Percentiles rank a stretch among this genome's conserved stretches.
These are phyloP conservation scores for Spirogloea muscicola DNA, from an alignment of 139 green algal species.

Conservation along the genomic window DNA sequence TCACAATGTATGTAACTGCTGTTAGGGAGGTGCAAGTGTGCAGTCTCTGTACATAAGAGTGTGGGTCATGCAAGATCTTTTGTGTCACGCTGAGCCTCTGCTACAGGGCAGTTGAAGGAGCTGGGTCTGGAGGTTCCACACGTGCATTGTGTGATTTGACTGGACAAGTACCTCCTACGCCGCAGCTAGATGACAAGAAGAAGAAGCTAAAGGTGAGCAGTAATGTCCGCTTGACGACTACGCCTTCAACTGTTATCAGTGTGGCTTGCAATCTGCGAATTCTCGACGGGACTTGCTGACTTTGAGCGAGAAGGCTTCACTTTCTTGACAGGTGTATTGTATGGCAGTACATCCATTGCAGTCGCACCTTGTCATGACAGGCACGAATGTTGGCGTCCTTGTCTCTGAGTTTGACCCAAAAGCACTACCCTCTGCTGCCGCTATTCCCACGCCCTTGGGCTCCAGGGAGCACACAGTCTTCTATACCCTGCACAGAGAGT, in stretches of 20 bases:
- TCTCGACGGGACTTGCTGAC: no score
- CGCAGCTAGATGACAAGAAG: conserved; percentile 10
- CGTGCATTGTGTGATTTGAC: conserved; percentile 12
- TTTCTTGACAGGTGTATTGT: conserved; percentile 33
- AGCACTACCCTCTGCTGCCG: conserved; percentile 17
- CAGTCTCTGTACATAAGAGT: no score
- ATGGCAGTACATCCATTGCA: conserved; percentile 38
- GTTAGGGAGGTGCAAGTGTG: no score
- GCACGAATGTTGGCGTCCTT: conserved; percentile 39
- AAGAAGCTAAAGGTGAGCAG: conserved; percentile 38
- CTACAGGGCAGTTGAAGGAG: no score
- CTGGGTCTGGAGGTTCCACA: background rate
- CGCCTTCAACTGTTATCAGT: no score
- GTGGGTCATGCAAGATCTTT: no score
- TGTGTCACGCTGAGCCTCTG: no score
- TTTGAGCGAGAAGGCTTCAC: background rate
- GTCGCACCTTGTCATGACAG: conserved; percentile 25
- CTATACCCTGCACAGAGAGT: background rate
- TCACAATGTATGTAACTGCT: no score
- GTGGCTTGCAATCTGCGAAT: no score
- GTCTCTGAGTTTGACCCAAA: conserved; percentile 26
- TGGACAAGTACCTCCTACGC: conserved; percentile 11
- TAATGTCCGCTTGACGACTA: background rate
- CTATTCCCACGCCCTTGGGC: conserved; percentile 14
- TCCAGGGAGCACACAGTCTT: conserved; percentile 28